Base-by-base conservation (phyloP, 257 asterid species). In the Hygrophila difformis region DNA sequence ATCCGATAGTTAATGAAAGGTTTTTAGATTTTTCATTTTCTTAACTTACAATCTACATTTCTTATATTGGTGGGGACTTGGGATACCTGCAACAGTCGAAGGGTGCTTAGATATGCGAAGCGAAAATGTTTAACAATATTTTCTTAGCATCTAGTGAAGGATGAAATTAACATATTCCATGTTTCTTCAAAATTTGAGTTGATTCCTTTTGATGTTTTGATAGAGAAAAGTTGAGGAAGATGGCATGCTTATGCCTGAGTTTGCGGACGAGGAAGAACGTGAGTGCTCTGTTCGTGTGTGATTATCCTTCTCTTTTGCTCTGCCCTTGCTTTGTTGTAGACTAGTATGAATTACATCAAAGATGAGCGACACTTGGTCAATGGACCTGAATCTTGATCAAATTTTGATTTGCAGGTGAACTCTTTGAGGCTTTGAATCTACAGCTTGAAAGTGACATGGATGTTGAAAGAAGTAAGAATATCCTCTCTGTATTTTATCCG, bases 191-290 rank as follows among this genome's bases (percentile, higher is more conserved):
- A n/a, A n/a, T n/a, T n/a, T n/a, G n/a, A n/a, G n/a, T n/a, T n/a
- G n/a, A n/a, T n/a, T n/a, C n/a, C n/a, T n/a, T n/a, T n/a, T n/a
- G n/a, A n/a, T n/a, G 14, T 49, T 16, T 63, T 68, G 19, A 60
- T 86, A 83, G 97, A 81, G 59, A 65, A 83, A 66, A 60, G 76
- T 78, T 51, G 76, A 71, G 45, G 91, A 75, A 56, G 85, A 77
- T 54, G 95, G 95, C 34, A 72, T 44, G 72, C 77, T 65, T 57
- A 56, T 83, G 57, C 94, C 97, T 2, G 95, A 83, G 64, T 87
- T 87, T 60, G 92, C 85, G 4, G 93, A 87, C 55, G 83, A 48
- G 11, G 95, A 87, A 57, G 97, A 87, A 68, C 79, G 95, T 87
- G 67, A 66, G 87, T 64, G 36, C 18, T 29, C 37, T 1, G 10